phyloP scores from a whole-genome alignment of 352 stramenopile species.

The Globisporangium lucens region DNA sequence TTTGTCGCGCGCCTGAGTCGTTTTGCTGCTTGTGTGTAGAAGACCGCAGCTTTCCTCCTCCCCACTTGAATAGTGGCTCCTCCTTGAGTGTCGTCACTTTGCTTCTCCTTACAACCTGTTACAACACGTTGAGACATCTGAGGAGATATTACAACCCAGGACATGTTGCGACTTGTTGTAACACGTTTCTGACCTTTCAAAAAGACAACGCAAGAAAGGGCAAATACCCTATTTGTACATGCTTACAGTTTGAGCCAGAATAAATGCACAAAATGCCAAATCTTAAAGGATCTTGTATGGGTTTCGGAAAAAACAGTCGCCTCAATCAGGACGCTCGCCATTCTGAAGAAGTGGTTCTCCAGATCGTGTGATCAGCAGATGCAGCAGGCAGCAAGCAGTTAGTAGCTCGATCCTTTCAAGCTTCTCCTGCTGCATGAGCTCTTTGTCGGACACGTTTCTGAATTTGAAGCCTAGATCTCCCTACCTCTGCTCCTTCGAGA shows the following conservation, averaged over 20 bases:
- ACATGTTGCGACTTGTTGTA: background rate
- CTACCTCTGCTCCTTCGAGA: conserved; percentile 66
- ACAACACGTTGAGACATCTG: background rate
- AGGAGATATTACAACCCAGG: no score
- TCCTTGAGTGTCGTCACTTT: background rate
- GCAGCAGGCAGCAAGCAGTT: conserved; percentile 11
- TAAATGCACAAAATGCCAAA: no score
- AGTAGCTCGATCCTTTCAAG: conserved; percentile 41
- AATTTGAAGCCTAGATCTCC: conserved; percentile 38
- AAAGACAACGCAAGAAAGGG: no score
- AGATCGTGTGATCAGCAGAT: no score
- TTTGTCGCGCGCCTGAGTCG: conserved; percentile 3
- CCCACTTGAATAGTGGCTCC: background rate
- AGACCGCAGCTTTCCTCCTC: background rate
- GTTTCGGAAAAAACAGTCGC: no score
- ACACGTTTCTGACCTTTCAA: background rate
- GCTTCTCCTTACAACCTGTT: background rate
- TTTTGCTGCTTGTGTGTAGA: background rate
- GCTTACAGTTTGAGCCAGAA: no score
- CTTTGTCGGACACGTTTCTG: conserved; percentile 25
- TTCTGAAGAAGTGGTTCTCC: no score
- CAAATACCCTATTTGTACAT: no score
- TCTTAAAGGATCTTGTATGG: no score
- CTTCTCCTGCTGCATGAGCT: conserved; percentile 60
- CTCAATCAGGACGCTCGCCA: no score